Evolutionary conservation across 2,329 filamentous ascomycete species (phyloP).

Genomic region (Cyclaneusma minus): DNA sequence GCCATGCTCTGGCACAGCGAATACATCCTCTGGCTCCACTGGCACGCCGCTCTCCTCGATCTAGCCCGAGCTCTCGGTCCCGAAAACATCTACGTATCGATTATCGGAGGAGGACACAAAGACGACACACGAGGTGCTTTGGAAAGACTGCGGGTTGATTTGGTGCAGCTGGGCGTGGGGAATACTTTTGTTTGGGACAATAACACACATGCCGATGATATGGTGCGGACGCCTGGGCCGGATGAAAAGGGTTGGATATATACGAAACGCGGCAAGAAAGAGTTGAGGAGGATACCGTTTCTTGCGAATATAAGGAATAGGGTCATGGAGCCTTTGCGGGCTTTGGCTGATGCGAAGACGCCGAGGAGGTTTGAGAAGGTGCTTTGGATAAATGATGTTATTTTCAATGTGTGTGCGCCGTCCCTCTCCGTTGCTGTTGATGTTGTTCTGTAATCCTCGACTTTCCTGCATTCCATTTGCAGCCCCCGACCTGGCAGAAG

Average conservation of each 20-base stretch:
- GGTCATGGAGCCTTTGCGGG: slow-evolving; percentile 41
- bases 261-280: slow-evolving; percentile 34
- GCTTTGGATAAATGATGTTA: slow-evolving; percentile 47
- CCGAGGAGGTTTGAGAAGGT: slow-evolving; percentile 31
- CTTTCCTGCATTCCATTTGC: too few species aligned
- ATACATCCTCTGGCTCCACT: slow-evolving; percentile 40
- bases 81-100: slow-evolving; percentile 50
- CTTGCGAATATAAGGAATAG: slow-evolving; percentile 48
- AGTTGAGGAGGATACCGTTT: slow-evolving; percentile 53
- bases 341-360: slow-evolving; percentile 19
- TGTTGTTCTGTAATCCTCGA: background rate
- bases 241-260: slow-evolving; percentile 45
- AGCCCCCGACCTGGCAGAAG: too few species aligned
- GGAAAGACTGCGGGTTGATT: slow-evolving; percentile 33
- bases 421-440: background rate
- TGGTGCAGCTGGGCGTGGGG: slow-evolving; percentile 35
- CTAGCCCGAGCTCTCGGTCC: slow-evolving; percentile 40
- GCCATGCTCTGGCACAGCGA: slow-evolving; percentile 56
- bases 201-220: slow-evolving; percentile 40
- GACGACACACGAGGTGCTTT: slow-evolving; percentile 52
- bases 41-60: slow-evolving; percentile 43
- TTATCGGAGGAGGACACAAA: slow-evolving; percentile 54
- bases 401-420: slow-evolving; percentile 33
- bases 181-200: slow-evolving; percentile 41
- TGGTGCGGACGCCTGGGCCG: slow-evolving; percentile 24